phyloP scores from a whole-genome alignment of 1,284 basidiomycete genomes.

The Meripilus lineatus region DNA sequence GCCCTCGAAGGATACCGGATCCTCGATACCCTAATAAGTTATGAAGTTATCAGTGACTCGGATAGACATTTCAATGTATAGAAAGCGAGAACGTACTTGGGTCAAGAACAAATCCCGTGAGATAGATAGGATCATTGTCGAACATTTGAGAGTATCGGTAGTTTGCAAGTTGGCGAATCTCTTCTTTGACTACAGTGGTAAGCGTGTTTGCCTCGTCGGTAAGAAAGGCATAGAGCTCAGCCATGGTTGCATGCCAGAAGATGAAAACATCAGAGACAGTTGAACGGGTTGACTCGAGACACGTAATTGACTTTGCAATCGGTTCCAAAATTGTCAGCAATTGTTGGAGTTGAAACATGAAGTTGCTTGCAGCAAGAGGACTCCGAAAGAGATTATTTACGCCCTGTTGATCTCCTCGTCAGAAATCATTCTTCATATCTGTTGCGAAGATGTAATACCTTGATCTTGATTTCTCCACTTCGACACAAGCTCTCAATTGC shows the following conservation, averaged over 20 bases:
- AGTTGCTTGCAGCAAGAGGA: neutral
- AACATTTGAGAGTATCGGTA: slow-evolving; percentile 3
- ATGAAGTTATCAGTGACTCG: neutral
- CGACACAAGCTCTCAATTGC: slow-evolving; percentile 4
- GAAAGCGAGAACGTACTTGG: slow-evolving; percentile 4
- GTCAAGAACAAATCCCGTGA: slow-evolving; percentile 6
- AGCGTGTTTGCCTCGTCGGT: neutral
- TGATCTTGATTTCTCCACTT: slow-evolving; percentile 1
- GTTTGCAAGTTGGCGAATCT: slow-evolving; percentile 3
- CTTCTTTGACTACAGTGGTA: neutral
- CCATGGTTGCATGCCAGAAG: slow-evolving; percentile 6
- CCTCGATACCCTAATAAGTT: slow-evolving; percentile 3
- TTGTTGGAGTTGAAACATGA: neutral
- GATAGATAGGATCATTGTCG: neutral
- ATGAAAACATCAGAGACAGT: slow-evolving; percentile 9
- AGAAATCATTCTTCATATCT: too few species aligned
- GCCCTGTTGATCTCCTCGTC: too few species aligned
- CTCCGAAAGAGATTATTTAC: neutral
- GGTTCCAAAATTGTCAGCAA: slow-evolving; percentile 2
- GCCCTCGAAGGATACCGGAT: neutral
- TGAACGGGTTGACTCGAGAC: slow-evolving; percentile 5
- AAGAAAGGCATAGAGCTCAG: slow-evolving; percentile 4
- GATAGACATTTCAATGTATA: neutral
- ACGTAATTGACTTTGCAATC: slow-evolving; percentile 1
- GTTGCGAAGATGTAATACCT: too few species aligned